Conservation (phyloP, 208 protist genomes). For the Acanthamoeba healyi region DNA sequence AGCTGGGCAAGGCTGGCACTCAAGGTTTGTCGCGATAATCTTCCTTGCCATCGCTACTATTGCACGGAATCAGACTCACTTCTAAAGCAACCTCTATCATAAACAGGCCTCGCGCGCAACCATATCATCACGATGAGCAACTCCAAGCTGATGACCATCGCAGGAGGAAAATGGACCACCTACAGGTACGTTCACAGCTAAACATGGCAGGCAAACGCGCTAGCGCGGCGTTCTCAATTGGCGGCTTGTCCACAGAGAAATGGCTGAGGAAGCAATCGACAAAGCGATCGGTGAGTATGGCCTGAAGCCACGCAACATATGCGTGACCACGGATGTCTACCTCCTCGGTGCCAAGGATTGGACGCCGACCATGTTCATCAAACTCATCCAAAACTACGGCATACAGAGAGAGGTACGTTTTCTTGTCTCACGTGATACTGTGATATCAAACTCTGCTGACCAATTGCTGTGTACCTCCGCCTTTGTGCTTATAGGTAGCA, state of each 20-base stretch:
- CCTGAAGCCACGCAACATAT: slow-evolving; percentile 28
- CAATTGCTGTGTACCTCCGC: background rate
- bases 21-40: no score
- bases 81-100: no score
- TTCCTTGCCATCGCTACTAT: no score
- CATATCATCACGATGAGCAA: slow-evolving; percentile 72
- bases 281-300: slow-evolving; percentile 16
- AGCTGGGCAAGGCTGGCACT: slow-evolving; percentile 11
- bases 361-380: slow-evolving; percentile 68
- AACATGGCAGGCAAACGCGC: no score
- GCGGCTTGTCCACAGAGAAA: slow-evolving; percentile 10
- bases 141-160: slow-evolving; percentile 73
- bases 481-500: slow-evolving; percentile 24
- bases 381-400: slow-evolving; percentile 70
- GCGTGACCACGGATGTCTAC: background rate
- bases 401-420: background rate
- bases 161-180: slow-evolving; percentile 84
- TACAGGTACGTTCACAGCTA: background rate
- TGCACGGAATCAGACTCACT: background rate
- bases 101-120: slow-evolving; percentile 29
- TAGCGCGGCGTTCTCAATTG: no score
- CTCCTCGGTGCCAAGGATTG: slow-evolving; percentile 36
- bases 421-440: background rate
- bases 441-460: no score
- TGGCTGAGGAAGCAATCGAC: slow-evolving; percentile 80